Evolutionary conservation across 2,329 filamentous ascomycete species (phyloP).

Genomic region (Diaporthe sp.): DNA sequence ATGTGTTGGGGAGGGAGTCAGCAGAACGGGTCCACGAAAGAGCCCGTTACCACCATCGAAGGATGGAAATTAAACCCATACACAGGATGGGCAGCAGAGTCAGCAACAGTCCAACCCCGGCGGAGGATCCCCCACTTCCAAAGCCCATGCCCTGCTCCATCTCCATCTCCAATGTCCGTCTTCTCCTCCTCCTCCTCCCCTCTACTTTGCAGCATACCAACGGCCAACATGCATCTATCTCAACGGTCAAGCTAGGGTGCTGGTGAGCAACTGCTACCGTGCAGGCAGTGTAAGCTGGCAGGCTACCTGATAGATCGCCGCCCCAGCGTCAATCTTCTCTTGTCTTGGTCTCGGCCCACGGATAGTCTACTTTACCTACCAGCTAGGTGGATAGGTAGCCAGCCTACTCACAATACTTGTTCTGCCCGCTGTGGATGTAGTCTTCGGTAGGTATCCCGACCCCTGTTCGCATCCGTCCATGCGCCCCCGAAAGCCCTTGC

Average conservation of each 20-base stretch:
- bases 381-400: too few relatives aligned
- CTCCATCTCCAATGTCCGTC: neutral
- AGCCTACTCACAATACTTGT: neutral
- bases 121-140: neutral
- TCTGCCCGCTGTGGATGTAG: neutral
- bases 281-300: neutral
- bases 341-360: neutral
- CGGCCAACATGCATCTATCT: neutral
- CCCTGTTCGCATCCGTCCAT: constrained; percentile 7
- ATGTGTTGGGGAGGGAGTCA: neutral
- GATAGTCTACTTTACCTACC: neutral
- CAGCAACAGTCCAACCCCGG: neutral
- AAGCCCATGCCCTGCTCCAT: constrained; percentile 1
- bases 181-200: neutral
- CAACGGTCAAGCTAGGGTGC: neutral
- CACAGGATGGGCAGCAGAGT: constrained; percentile 2
- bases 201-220: neutral
- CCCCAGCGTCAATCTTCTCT: constrained; percentile 7
- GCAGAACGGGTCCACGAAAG: neutral
- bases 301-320: constrained; percentile 14
- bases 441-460: neutral
- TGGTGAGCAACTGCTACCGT: neutral
- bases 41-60: constrained; percentile 13
- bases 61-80: constrained; percentile 27
- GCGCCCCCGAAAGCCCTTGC: neutral